Evolutionary conservation across 352 stramenopile species (phyloP).

Genomic region (Phytophthora multivora): DNA sequence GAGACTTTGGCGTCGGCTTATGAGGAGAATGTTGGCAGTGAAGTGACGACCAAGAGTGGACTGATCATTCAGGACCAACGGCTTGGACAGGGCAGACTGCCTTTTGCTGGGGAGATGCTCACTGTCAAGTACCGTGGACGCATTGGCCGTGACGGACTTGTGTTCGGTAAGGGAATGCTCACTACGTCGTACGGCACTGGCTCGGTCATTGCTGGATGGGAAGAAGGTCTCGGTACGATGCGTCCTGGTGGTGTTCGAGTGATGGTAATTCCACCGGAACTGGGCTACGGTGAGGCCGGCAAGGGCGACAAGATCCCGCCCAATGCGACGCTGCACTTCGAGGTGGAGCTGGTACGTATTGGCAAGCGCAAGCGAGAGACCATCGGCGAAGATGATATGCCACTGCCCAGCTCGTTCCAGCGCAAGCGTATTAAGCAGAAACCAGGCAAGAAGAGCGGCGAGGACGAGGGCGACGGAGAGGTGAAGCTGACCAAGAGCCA

Average conservation of each 20-base stretch:
- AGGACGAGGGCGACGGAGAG: conserved; percentile 24
- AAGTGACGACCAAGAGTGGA: conserved; percentile 64
- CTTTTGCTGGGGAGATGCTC: conserved; percentile 62
- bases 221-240: conserved; percentile 83
- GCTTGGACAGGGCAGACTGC: conserved; percentile 58
- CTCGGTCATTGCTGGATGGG: conserved; percentile 80
- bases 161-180: conserved; percentile 84
- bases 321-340: conserved; percentile 79
- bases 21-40: conserved; percentile 50
- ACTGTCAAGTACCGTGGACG: conserved; percentile 75
- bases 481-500: conserved; percentile 43
- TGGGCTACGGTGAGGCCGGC: conserved; percentile 67
- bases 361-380: conserved; percentile 73
- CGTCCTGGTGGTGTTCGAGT: conserved; percentile 57
- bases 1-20: conserved; percentile 59
- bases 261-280: conserved; percentile 65
- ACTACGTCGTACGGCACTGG: conserved; percentile 63
- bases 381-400: conserved; percentile 65
- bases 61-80: conserved; percentile 61
- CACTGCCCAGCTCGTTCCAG: conserved; percentile 74
- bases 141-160: conserved; percentile 60
- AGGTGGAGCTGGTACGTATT: conserved; percentile 79
- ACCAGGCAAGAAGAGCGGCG: conserved; percentile 16
- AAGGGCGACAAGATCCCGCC: conserved; percentile 82
- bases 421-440: conserved; percentile 65